Conservation (phyloP, 352 stramenopile genomes). For the Phytopythium cucurbitacearum region DNA sequence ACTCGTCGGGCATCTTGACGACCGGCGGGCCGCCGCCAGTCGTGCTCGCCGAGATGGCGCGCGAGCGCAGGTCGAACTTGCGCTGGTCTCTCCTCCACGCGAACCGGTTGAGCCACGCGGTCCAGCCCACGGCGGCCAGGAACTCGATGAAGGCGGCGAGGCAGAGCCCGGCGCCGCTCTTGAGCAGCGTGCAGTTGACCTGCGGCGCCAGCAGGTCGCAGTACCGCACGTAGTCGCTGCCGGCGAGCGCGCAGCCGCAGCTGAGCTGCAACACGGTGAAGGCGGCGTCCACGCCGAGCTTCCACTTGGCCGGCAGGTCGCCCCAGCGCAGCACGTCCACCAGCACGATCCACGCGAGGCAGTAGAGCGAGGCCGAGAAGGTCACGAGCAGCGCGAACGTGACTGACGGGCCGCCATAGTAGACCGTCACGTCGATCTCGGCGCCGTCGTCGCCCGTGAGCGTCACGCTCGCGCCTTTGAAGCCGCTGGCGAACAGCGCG, state of each 20-base stretch:
- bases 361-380: conserved; percentile 53
- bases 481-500: conserved; percentile 43
- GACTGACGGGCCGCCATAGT: conserved; percentile 49
- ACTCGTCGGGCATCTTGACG: background rate
- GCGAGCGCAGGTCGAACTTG: conserved; percentile 18
- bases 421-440: conserved; percentile 38
- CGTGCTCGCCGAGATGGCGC: conserved; percentile 10
- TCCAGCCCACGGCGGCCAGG: conserved; percentile 53
- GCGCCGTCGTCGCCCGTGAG: conserved; percentile 10
- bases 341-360: conserved; percentile 39
- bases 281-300: conserved; percentile 45
- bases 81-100: background rate
- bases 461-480: conserved; percentile 25
- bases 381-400: conserved; percentile 64
- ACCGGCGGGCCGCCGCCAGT: background rate
- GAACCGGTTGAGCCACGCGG: conserved; percentile 22
- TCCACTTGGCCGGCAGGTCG: conserved; percentile 35
- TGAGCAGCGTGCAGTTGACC: conserved; percentile 49
- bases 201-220: conserved; percentile 31
- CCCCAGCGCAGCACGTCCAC: conserved; percentile 28
- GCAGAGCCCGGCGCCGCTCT: conserved; percentile 40
- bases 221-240: conserved; percentile 65
- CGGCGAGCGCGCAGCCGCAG: conserved; percentile 49
- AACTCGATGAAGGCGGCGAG: conserved; percentile 63
- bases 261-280: conserved; percentile 73